Conservation (phyloP, 2,329 filamentous ascomycete genomes). For the Colletotrichum coccodes region DNA sequence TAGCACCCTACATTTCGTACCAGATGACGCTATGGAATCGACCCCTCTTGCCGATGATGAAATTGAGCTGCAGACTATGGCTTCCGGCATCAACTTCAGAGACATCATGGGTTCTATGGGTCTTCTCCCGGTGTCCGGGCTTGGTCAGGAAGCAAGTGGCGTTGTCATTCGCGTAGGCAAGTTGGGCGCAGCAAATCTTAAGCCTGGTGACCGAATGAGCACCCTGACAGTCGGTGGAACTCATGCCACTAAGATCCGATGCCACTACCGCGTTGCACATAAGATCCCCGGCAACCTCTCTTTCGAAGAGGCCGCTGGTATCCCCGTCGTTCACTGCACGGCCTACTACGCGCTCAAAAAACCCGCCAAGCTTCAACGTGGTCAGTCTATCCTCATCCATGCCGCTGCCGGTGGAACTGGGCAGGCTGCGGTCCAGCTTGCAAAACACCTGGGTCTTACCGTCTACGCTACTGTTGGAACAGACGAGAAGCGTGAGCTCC, state of each 20-base stretch:
- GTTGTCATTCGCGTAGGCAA: conserved; percentile 34
- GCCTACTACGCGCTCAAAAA: conserved; percentile 44
- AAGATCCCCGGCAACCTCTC: conserved; percentile 46
- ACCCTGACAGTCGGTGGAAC: conserved; percentile 24
- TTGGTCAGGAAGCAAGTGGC: conserved; percentile 41
- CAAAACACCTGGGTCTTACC: conserved; percentile 40
- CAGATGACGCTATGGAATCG: conserved; percentile 33
- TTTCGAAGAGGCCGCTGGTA: conserved; percentile 45
- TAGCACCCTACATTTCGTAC: conserved; percentile 40
- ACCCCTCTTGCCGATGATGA: conserved; percentile 34
- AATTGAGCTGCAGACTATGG: conserved; percentile 43
- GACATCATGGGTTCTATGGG: conserved; percentile 47
- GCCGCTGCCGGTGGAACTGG: conserved; percentile 41
- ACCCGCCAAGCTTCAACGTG: conserved; percentile 38
- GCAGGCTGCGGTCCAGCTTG: conserved; percentile 39
- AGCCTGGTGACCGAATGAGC: conserved; percentile 21
- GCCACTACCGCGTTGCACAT: conserved; percentile 18
- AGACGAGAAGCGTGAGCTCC: conserved; percentile 40
- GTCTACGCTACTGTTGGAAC: conserved; percentile 46
- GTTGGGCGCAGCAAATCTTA: conserved; percentile 12
- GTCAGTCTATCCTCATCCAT: conserved; percentile 41
- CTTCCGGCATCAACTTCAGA: conserved; percentile 45
- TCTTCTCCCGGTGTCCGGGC: conserved; percentile 35
- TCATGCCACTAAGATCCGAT: background rate
- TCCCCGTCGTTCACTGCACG: conserved; percentile 45